Base-by-base conservation (phyloP, 2,329 filamentous ascomycete genomes). In the Colletotrichum sp. region DNA sequence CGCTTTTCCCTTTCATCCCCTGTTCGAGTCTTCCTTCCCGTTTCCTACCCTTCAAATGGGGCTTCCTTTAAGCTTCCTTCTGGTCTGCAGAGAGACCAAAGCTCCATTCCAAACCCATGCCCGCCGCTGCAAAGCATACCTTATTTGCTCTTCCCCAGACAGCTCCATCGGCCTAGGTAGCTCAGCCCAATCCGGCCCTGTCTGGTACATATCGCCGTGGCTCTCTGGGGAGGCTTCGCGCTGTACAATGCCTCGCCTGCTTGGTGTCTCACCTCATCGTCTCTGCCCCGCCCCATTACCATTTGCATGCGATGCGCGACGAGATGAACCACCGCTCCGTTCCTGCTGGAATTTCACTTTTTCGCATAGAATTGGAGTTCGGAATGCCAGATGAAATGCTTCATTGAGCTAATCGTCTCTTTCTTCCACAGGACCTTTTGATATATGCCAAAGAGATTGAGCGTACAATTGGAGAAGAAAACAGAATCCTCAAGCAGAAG, bases 361-460 rank as follows among this genome's bases (percentile, higher is more conserved):
- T 30, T 18, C 56, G 30, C 38, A 68, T 59, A 8, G 10, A 58
- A 32, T 56, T 62, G 58, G 36, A 34, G 26, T 56, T 56, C 8
- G 9, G 38, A 21, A 26, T 26, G 14, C 12, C 55, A 18, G 21
- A 18, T 56, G 48, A 21, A 14, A 34, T n/a, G 30, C 30, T 58
- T 8, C 26, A 56, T 36, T n/a, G 21, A 36, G 61, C 69, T 72
- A 48, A 72, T 26, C 28, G 28, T 63, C 52, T 55, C 12, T 24
- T 36, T 56, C 18, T 18, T 7, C 34, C 38, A 63, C n/a, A 90
- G 89, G 88, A 90, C 75, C 82, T 90, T 34, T 80, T 90, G 73
- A 78, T 86, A 59, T 88, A 89, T 77, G 82, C 82, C 76, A 84
- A 90, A 74, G 78, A 79, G 16, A 73, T 89, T 64, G 88, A 92